A percentile compares a stretch with the other conserved stretches of the same genome.
Conservation (phyloP, 108 stramenopile species). For the Ochromonas danica region DNA sequence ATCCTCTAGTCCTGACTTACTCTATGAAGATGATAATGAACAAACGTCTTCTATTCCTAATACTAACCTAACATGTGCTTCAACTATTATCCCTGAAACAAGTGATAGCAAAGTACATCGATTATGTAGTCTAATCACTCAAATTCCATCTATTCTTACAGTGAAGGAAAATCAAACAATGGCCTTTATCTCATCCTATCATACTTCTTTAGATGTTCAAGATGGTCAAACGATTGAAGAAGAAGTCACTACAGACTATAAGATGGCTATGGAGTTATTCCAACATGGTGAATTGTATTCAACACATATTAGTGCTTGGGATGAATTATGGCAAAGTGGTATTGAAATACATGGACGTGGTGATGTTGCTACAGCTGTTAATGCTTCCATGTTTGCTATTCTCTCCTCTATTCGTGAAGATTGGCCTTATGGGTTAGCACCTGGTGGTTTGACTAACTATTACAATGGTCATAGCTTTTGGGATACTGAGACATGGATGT, state of each 20-base stretch:
- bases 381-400: conserved; percentile 17
- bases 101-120: too few species aligned
- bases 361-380: not conserved
- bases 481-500: conserved; percentile 39
- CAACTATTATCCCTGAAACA: conserved; percentile 2
- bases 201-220: not conserved
- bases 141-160: not conserved
- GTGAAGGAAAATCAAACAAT: not conserved
- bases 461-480: conserved; percentile 28
- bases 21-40: not conserved
- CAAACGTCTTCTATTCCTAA: not conserved
- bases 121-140: not conserved
- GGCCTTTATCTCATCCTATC: not conserved
- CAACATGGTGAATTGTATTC: not conserved
- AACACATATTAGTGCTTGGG: not conserved
- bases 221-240: not conserved
- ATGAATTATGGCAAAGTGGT: not conserved
- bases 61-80: too few species aligned
- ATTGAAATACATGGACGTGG: not conserved
- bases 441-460: conserved; percentile 24
- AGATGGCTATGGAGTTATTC: not conserved
- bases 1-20: not conserved
- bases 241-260: not conserved
- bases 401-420: conserved; percentile 6
- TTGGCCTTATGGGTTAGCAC: conserved; percentile 19